Conservation (phyloP, 805 yeast genomes). For the Sugiyamaella lignohabitans region DNA sequence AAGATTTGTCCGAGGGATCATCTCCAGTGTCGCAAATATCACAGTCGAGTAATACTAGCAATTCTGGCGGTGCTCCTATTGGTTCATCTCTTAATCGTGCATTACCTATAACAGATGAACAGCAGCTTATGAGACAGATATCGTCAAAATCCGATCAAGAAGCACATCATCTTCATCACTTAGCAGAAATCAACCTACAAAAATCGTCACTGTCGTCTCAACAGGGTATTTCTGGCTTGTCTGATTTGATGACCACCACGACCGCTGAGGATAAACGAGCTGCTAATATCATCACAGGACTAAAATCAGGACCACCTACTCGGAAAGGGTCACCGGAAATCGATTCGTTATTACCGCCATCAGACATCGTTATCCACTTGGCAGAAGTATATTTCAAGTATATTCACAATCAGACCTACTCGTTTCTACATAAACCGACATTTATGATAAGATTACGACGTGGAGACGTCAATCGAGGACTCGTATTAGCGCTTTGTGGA, state of each 20-base stretch:
- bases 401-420: constrained; percentile 32
- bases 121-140: background rate
- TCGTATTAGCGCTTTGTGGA: constrained; percentile 31
- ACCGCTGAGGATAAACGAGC: background rate
- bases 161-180: no score
- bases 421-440: constrained; percentile 30
- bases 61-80: background rate
- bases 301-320: background rate
- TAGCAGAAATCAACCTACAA: background rate
- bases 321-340: background rate
- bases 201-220: background rate
- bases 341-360: constrained; percentile 9
- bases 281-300: background rate
- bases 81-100: background rate
- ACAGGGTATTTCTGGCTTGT: background rate
- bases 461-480: constrained; percentile 26
- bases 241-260: background rate
- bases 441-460: constrained; percentile 27
- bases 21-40: background rate
- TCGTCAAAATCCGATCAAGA: background rate
- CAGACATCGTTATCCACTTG: constrained; percentile 26
- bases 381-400: constrained; percentile 32
- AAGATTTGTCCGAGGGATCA: background rate
- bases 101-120: background rate
- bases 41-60: background rate